Conservation (phyloP, 768 basidiomycete species). For the Mycena floridula region DNA sequence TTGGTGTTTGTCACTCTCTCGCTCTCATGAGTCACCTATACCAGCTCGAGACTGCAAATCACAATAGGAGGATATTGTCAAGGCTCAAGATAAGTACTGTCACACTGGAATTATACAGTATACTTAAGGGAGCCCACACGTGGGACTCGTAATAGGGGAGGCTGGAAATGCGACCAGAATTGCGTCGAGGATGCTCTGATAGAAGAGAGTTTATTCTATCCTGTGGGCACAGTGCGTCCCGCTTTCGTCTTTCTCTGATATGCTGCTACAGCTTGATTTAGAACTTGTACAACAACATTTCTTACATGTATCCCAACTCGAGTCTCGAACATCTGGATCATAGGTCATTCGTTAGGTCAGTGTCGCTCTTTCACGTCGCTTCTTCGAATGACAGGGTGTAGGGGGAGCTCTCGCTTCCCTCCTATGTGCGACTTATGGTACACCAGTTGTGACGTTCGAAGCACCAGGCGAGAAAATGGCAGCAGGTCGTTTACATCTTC, state of each 20-base stretch:
- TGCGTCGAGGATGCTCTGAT: slow-evolving; percentile 74
- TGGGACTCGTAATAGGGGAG: slow-evolving; percentile 71
- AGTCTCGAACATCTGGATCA: slow-evolving; percentile 85
- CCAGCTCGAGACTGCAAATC: too few species aligned
- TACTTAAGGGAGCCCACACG: too few species aligned
- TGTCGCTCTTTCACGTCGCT: too few species aligned
- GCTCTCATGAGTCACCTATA: too few species aligned
- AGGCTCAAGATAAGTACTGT: too few species aligned
- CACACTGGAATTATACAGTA: too few species aligned
- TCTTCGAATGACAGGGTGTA: too few species aligned
- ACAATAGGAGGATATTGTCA: too few species aligned
- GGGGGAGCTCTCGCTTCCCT: slow-evolving; percentile 74
- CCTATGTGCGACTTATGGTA: slow-evolving; percentile 83
- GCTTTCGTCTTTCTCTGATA: background rate
- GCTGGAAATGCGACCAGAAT: slow-evolving; percentile 74
- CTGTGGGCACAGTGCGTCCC: slow-evolving; percentile 73
- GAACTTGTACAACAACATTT: slow-evolving; percentile 93
- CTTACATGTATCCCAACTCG: slow-evolving; percentile 87
- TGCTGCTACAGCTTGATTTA: slow-evolving; percentile 20
- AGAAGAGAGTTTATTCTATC: slow-evolving; percentile 83
- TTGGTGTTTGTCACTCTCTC: too few species aligned
- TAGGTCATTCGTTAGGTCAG: slow-evolving; percentile 75
- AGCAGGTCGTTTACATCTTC: slow-evolving; percentile 75
- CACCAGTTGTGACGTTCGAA: slow-evolving; percentile 84
- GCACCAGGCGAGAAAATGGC: slow-evolving; percentile 84